phyloP scores from a whole-genome alignment of 345 rosid species.

The Ceriops zippeliana region DNA sequence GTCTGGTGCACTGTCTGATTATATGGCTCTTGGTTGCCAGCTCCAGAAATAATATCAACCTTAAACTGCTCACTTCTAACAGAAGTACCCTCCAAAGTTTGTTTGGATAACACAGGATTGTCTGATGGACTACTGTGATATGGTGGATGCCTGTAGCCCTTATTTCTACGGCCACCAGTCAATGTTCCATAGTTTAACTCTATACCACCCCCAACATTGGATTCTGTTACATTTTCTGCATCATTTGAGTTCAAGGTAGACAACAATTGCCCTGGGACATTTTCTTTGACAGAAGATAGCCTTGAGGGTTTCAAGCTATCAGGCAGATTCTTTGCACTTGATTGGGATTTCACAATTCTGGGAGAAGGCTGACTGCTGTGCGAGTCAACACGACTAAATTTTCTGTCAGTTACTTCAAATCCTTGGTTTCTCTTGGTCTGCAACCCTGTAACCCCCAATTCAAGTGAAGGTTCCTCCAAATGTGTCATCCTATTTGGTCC shows the following conservation, averaged over 20 bases:
- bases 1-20: constrained; percentile 24
- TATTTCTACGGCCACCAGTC: constrained; percentile 53
- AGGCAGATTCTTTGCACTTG: constrained; percentile 1
- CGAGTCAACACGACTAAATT: constrained; percentile 5
- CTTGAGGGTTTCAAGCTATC: constrained; percentile 12
- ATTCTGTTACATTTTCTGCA: constrained; percentile 26
- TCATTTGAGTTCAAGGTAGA: constrained; percentile 23
- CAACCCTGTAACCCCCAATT: constrained; percentile 7
- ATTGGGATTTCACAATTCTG: constrained; percentile 1
- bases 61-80: constrained; percentile 24
- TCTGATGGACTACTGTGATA: constrained; percentile 33
- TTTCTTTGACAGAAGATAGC: constrained; percentile 27
- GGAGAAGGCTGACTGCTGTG: constrained; percentile 16
- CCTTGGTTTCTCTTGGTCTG: constrained; percentile 11
- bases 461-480: constrained; percentile 6
- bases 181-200: constrained; percentile 44
- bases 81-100: constrained; percentile 31
- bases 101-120: constrained; percentile 25
- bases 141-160: constrained; percentile 43
- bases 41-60: constrained; percentile 24
- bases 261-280: constrained; percentile 10
- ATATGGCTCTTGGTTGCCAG: constrained; percentile 29
- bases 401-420: constrained; percentile 12
- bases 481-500: constrained; percentile 4
- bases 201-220: constrained; percentile 33